A percentile compares a stretch with the other conserved stretches of the same genome.
These are phyloP conservation scores for Cladophialophora exuberans DNA, from an alignment of 2,329 filamentous ascomycete genomes.

Conservation along the genomic window DNA sequence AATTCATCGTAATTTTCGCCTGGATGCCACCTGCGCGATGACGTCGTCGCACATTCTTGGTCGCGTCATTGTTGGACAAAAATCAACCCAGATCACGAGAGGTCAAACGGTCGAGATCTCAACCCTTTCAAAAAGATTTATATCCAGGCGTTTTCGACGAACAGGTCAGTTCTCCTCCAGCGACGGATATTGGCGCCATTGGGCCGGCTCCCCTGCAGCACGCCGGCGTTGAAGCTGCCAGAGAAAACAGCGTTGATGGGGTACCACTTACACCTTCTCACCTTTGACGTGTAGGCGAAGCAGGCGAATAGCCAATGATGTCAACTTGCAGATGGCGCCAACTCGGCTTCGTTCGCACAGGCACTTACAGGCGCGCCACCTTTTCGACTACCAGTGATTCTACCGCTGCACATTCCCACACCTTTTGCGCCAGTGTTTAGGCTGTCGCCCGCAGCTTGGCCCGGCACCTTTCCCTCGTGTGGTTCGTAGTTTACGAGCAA, in stretches of 20 bases:
- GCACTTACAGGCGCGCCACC: slow-evolving; percentile 1
- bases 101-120: background rate
- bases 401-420: background rate
- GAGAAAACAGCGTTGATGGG: background rate
- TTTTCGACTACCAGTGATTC: background rate
- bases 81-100: background rate
- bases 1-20: slow-evolving; percentile 19
- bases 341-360: slow-evolving; percentile 8
- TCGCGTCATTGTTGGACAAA: slow-evolving; percentile 1
- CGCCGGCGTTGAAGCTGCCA: slow-evolving; percentile 12
- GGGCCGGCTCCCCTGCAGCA: background rate
- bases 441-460: slow-evolving; percentile 8
- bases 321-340: slow-evolving; percentile 24
- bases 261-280: background rate
- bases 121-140: background rate
- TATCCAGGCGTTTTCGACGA: background rate
- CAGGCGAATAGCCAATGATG: slow-evolving; percentile 17
- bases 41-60: slow-evolving; percentile 23
- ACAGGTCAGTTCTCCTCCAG: slow-evolving; percentile 8
- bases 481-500: slow-evolving; percentile 9
- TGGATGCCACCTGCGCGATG: slow-evolving; percentile 20
- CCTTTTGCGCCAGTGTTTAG: too few species aligned
- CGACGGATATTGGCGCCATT: too few species aligned
- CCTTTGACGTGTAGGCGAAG: slow-evolving; percentile 7
- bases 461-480: slow-evolving; percentile 4